phyloP scores from a whole-genome alignment of 2,329 filamentous ascomycete genomes.

The Seiridium cupressi region DNA sequence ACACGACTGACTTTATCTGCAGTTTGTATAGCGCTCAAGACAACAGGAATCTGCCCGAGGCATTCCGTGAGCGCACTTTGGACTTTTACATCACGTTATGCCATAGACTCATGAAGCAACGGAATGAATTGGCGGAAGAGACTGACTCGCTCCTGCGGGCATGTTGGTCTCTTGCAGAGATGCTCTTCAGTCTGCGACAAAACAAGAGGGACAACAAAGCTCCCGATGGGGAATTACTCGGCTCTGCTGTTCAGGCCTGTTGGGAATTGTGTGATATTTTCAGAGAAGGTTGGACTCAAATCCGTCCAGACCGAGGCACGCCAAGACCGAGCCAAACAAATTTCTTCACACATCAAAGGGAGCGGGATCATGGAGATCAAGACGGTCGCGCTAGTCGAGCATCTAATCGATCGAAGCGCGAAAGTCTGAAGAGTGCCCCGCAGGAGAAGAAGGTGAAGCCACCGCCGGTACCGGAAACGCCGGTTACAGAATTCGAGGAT shows the following conservation, averaged over 20 bases:
- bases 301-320: slow-evolving; percentile 81
- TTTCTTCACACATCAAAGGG: slow-evolving; percentile 55
- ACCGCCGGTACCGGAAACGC: slow-evolving; percentile 73
- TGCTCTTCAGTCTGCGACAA: slow-evolving; percentile 87
- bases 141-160: slow-evolving; percentile 81
- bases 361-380: slow-evolving; percentile 46
- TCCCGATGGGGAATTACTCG: slow-evolving; percentile 79
- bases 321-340: slow-evolving; percentile 77
- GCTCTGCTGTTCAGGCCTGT: slow-evolving; percentile 86
- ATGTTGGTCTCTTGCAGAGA: slow-evolving; percentile 89
- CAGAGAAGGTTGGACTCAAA: slow-evolving; percentile 85
- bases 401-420: slow-evolving; percentile 54
- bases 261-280: slow-evolving; percentile 96
- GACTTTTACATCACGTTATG: slow-evolving; percentile 95
- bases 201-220: slow-evolving; percentile 71
- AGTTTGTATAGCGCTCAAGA: slow-evolving; percentile 89
- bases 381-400: slow-evolving; percentile 47
- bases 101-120: slow-evolving; percentile 94
- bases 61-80: slow-evolving; percentile 83
- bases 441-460: slow-evolving; percentile 50
- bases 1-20: slow-evolving; percentile 5
- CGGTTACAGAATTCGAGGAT: slow-evolving; percentile 93
- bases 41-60: slow-evolving; percentile 71
- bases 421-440: slow-evolving; percentile 48
- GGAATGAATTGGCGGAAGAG: slow-evolving; percentile 73